Conservation (phyloP, 1,284 basidiomycete genomes). For the Phenoliferia sp. region DNA sequence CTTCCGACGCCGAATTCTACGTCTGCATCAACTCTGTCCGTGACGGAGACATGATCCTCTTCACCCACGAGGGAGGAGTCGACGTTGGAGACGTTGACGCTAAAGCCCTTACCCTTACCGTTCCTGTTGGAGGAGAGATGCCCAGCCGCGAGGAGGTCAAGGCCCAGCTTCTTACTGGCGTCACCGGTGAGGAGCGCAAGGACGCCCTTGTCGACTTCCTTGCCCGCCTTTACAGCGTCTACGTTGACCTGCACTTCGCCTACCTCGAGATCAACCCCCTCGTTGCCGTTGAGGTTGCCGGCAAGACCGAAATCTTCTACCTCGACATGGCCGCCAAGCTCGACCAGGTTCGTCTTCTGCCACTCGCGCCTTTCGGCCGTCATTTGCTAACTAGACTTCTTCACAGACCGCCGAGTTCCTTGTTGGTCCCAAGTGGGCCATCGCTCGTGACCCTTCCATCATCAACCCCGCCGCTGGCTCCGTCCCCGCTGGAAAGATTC, state of each 20-base stretch:
- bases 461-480: slow-evolving; percentile 54
- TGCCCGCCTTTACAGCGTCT: slow-evolving; percentile 90
- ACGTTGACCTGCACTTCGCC: slow-evolving; percentile 68
- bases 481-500: slow-evolving; percentile 53
- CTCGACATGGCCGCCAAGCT: slow-evolving; percentile 99
- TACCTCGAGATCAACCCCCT: slow-evolving; percentile 99
- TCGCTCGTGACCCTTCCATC: slow-evolving; percentile 82
- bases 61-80: slow-evolving; percentile 98
- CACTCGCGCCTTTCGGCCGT: background rate
- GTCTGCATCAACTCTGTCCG: slow-evolving; percentile 96
- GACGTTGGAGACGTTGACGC: slow-evolving; percentile 98
- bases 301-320: slow-evolving; percentile 81
- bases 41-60: slow-evolving; percentile 93
- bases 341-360: slow-evolving; percentile 56
- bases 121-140: slow-evolving; percentile 67
- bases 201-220: slow-evolving; percentile 90
- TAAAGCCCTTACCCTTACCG: slow-evolving; percentile 85
- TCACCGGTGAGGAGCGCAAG: slow-evolving; percentile 68
- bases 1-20: slow-evolving; percentile 91
- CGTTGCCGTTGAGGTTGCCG: slow-evolving; percentile 89
- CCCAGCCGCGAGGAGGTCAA: slow-evolving; percentile 73
- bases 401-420: slow-evolving; percentile 86
- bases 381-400: background rate
- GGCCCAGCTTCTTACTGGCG: slow-evolving; percentile 68
- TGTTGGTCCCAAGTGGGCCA: slow-evolving; percentile 97